These are phyloP conservation scores for Termitomyces sp. DNA, from an alignment of 768 basidiomycete genomes.

Conservation along the genomic window DNA sequence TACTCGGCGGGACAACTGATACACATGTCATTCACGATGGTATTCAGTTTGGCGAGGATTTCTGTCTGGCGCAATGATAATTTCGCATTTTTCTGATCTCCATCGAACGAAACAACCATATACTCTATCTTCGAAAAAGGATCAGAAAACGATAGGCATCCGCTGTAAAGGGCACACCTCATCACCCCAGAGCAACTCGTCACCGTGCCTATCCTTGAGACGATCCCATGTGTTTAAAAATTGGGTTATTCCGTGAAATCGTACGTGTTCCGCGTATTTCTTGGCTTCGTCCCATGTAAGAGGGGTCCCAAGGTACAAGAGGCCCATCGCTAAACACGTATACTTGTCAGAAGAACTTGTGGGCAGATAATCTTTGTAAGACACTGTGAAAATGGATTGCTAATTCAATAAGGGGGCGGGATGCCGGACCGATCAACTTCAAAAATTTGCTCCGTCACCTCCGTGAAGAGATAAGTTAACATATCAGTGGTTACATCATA, in stretches of 20 bases:
- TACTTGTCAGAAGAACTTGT: neutral
- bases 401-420: too few species aligned
- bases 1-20: constrained; percentile 57
- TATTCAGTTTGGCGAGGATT: constrained; percentile 75
- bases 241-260: constrained; percentile 90
- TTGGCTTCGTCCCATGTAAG: constrained; percentile 89
- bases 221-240: constrained; percentile 92
- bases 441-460: too few species aligned
- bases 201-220: constrained; percentile 85
- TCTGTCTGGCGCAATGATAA: constrained; percentile 94
- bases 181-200: constrained; percentile 96
- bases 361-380: too few species aligned
- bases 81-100: constrained; percentile 71
- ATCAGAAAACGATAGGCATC: neutral
- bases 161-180: constrained; percentile 55
- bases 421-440: too few species aligned
- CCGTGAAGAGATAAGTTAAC: too few species aligned
- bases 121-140: constrained; percentile 76
- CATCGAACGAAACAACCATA: constrained; percentile 86
- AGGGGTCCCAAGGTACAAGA: constrained; percentile 89
- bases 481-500: too few species aligned
- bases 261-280: constrained; percentile 82
- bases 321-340: constrained; percentile 60
- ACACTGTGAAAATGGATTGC: too few species aligned
- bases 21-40: constrained; percentile 62